These are phyloP conservation scores for Penicillium sp. DNA, from an alignment of 2,329 filamentous ascomycete genomes.

Conservation along the genomic window DNA sequence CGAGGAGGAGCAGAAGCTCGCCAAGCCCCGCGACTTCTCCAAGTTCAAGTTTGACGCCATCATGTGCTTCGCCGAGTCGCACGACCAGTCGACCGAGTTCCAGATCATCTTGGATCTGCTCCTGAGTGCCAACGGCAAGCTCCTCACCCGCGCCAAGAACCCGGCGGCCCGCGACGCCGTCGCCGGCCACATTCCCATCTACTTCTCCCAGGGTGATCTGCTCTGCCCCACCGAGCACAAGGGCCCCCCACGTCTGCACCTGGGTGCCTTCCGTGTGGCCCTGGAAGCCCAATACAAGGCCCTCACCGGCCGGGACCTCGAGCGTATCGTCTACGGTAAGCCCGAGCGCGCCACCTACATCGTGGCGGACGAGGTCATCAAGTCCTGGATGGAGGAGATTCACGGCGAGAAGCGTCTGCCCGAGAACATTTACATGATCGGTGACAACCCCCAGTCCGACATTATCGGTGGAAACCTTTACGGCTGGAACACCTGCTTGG, in stretches of 20 bases:
- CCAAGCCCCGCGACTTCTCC: constrained; percentile 64
- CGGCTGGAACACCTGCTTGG: constrained; percentile 73
- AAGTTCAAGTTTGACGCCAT: constrained; percentile 68
- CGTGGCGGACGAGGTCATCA: constrained; percentile 67
- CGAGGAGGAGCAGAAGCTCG: constrained; percentile 59
- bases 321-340: constrained; percentile 72
- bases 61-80: constrained; percentile 67
- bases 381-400: constrained; percentile 68
- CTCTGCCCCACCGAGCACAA: constrained; percentile 62
- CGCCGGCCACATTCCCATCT: constrained; percentile 61
- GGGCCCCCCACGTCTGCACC: constrained; percentile 59
- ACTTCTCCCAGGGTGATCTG: constrained; percentile 63
- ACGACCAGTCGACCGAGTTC: constrained; percentile 68
- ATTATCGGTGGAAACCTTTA: constrained; percentile 75
- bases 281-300: constrained; percentile 62
- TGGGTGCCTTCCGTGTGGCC: constrained; percentile 67
- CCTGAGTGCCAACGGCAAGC: constrained; percentile 59
- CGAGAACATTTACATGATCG: constrained; percentile 69
- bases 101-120: constrained; percentile 71
- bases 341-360: constrained; percentile 68
- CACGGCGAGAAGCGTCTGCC: constrained; percentile 66
- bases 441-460: constrained; percentile 68
- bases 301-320: constrained; percentile 63
- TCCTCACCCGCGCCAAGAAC: constrained; percentile 61
- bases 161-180: constrained; percentile 44